Percentiles rank a stretch among this genome's conserved stretches.
phyloP scores from a whole-genome alignment of 2,329 filamentous ascomycete species.

The Alternaria sp. region DNA sequence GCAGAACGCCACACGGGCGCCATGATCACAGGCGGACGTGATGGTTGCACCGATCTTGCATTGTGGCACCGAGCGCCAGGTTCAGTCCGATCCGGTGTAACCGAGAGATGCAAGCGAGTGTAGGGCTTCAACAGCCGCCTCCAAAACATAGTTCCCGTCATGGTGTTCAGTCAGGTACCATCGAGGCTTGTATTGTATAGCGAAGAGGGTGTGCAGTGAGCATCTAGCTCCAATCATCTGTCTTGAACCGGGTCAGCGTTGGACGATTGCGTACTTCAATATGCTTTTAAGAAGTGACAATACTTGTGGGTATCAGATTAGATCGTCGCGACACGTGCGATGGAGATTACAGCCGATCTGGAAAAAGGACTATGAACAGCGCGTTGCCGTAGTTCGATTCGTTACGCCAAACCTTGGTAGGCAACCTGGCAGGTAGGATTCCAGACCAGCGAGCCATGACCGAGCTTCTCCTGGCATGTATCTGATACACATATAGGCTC shows the following conservation, averaged over 20 bases:
- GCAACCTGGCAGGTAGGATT: not conserved
- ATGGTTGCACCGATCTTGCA: slow-evolving; percentile 50
- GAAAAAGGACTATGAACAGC: not conserved
- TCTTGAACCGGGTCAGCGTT: not conserved
- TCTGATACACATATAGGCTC: not conserved
- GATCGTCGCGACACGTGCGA: not conserved
- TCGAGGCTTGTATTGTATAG: not conserved
- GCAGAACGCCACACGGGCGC: slow-evolving; percentile 45
- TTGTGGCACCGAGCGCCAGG: slow-evolving; percentile 48
- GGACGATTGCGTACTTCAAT: not conserved
- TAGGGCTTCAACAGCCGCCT: slow-evolving; percentile 20
- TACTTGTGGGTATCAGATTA: not conserved
- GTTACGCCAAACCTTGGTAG: not conserved
- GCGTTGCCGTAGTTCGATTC: not conserved
- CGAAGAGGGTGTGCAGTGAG: not conserved
- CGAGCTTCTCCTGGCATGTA: slow-evolving; percentile 40
- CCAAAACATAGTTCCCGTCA: slow-evolving; percentile 15
- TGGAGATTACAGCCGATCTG: not conserved
- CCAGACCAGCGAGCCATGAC: slow-evolving; percentile 9
- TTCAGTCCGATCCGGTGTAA: slow-evolving; percentile 46
- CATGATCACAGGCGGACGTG: slow-evolving; percentile 36
- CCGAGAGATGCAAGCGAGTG: slow-evolving; percentile 30
- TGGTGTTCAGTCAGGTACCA: slow-evolving; percentile 1
- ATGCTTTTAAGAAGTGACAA: not conserved
- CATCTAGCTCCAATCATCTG: not conserved